These are phyloP conservation scores for Escallonia rubra DNA, from an alignment of 129 eudicot genomes.

Conservation along the genomic window DNA sequence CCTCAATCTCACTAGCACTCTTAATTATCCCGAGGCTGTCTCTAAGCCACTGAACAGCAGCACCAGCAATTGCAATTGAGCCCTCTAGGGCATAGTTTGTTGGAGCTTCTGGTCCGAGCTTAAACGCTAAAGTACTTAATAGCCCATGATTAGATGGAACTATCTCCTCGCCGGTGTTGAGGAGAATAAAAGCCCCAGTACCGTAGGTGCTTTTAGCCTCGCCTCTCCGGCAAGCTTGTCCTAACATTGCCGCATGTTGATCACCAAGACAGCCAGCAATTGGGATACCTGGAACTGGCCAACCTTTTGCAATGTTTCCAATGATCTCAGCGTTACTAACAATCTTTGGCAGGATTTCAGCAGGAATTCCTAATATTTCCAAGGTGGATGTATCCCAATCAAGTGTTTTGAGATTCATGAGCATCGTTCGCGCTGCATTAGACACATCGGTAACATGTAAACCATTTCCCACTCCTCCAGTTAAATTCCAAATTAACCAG, in stretches of 20 bases:
- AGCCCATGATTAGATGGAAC: slow-evolving; percentile 79
- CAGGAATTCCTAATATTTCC: slow-evolving; percentile 52
- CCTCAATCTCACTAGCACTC: slow-evolving; percentile 80
- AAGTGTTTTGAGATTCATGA: slow-evolving; percentile 78
- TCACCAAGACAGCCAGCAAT: slow-evolving; percentile 97
- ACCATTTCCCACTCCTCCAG: slow-evolving; percentile 71
- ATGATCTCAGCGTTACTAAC: slow-evolving; percentile 88
- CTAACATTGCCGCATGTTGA: slow-evolving; percentile 98
- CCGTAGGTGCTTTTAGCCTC: slow-evolving; percentile 99
- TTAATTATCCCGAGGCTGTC: slow-evolving; percentile 81
- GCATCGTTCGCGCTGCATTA: slow-evolving; percentile 93
- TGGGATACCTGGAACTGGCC: slow-evolving; percentile 82
- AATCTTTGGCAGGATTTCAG: slow-evolving; percentile 61
- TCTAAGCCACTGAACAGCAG: slow-evolving; percentile 97
- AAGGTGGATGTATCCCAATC: slow-evolving; percentile 65
- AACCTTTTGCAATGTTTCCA: slow-evolving; percentile 63
- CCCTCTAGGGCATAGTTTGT: slow-evolving; percentile 90
- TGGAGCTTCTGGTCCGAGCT: slow-evolving; percentile 81
- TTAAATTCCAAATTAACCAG: slow-evolving; percentile 93
- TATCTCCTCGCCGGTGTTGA: slow-evolving; percentile 76
- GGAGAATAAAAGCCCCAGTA: slow-evolving; percentile 90
- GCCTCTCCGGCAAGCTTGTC: slow-evolving; percentile 85
- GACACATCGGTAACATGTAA: slow-evolving; percentile 89
- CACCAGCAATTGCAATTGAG: slow-evolving; percentile 95
- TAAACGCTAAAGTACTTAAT: slow-evolving; percentile 77